Base-by-base conservation (phyloP, 2,329 filamentous ascomycete species). In the Verticillium alfalfae region DNA sequence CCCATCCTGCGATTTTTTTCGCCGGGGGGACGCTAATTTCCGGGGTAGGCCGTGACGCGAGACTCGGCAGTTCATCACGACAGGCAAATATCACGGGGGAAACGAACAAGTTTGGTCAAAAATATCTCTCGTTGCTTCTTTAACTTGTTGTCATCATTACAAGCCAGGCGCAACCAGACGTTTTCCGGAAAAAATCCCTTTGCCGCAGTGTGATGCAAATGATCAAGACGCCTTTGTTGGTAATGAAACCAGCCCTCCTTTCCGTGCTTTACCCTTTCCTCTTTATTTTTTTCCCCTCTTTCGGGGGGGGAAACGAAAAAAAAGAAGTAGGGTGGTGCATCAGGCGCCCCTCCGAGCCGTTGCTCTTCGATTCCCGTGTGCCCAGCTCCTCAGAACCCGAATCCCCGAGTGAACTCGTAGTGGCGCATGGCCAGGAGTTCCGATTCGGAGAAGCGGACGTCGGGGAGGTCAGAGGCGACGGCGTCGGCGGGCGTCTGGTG, bases 211-310 rank as follows among this genome's bases (percentile, higher is more conserved):
- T 64, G 64, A 66, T 66, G 65, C 65, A 65, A 66, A 66, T 66
- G 65, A 66, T 66, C 62, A 64, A 64, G 65, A 66, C 65, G 65
- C 65, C 65, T 60, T 63, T 65, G 62, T 62, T 62, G 65, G 64
- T 64, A 65, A 64, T 64, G 57, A 59, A 62, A 59, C 65, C 65
- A 66, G 62, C 62, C 65, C 65, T 60, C 61, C 61, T 62, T 31
- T 62, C 63, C 38, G 45, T 56, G 26, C 57, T n/a, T 13, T 58
- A 39, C 57, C 57, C 36, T 31, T 31, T 31, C 5, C 26, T 31
- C 26, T 31, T 26, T 31, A 5, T 31, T 31, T 5, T 31, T 31
- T 31, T 31, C 3, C 26, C 26, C 26, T 31, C 26, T 31, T 31
- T 31, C 26, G 26, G 26, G 26, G 26, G 26, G 26, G 26, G 3